Evolutionary conservation across 1,284 basidiomycete species (phyloP).

Genomic region (Leccinum subatratum): DNA sequence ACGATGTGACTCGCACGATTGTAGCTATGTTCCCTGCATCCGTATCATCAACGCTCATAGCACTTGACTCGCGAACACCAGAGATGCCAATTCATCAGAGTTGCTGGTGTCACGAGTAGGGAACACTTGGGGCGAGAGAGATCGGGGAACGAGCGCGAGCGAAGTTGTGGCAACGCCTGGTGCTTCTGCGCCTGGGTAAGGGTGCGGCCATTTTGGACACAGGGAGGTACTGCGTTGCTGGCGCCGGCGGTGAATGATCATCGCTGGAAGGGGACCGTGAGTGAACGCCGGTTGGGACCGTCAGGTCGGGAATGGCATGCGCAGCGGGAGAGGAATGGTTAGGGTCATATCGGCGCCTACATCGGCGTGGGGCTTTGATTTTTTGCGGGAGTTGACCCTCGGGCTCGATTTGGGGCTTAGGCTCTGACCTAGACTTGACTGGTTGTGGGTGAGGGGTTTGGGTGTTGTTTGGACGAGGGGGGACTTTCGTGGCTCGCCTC

Average conservation of each 20-base stretch:
- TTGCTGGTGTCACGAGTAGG: no score
- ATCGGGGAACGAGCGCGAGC: background rate
- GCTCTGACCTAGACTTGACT: background rate
- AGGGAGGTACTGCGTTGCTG: background rate
- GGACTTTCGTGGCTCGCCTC: slow-evolving; percentile 16
- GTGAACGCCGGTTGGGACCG: background rate
- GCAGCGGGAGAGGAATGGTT: slow-evolving; percentile 46
- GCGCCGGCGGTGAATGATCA: background rate
- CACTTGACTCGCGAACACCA: background rate
- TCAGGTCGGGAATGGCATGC: slow-evolving; percentile 41
- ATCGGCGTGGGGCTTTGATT: background rate
- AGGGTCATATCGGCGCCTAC: slow-evolving; percentile 11
- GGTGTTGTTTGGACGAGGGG: slow-evolving; percentile 3
- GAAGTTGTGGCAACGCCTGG: background rate
- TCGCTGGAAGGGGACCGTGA: background rate
- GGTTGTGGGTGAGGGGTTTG: no score
- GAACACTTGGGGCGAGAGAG: background rate
- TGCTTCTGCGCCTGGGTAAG: background rate
- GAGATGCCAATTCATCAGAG: slow-evolving; percentile 6
- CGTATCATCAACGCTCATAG: background rate
- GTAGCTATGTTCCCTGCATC: background rate
- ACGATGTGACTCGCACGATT: slow-evolving; percentile 1
- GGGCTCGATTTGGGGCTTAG: background rate
- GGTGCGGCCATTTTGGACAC: slow-evolving; percentile 14
- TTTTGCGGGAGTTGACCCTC: background rate